Percentiles rank a stretch among this genome's conserved stretches.
These are phyloP conservation scores for Talaromyces liani DNA, from an alignment of 495 filamentous ascomycete species.

Conservation along the genomic window DNA sequence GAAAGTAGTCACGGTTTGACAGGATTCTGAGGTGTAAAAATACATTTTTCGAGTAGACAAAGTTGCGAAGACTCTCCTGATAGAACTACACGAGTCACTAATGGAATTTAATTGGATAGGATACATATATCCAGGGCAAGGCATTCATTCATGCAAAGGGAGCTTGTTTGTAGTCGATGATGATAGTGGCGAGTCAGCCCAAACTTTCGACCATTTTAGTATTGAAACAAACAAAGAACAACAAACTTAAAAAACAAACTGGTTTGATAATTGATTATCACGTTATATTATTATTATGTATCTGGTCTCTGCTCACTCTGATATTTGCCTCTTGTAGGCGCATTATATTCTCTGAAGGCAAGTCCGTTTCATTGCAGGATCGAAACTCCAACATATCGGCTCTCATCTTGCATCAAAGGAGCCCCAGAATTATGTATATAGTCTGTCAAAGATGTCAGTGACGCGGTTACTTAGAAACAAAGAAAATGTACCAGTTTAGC, in stretches of 20 bases:
- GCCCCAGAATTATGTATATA: no score
- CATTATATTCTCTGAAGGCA: no score
- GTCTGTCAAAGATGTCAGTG: no score
- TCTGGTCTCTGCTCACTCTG: neutral
- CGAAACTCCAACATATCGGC: no score
- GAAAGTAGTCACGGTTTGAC: neutral
- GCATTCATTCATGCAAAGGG: neutral
- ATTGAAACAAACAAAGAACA: neutral
- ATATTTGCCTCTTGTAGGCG: no score
- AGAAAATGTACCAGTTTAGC: no score
- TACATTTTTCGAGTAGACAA: neutral
- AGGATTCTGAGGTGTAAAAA: neutral
- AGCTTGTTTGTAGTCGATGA: neutral
- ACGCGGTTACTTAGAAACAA: no score
- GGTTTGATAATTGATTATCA: neutral
- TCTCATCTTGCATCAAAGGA: no score
- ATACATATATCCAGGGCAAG: neutral
- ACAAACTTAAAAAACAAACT: neutral
- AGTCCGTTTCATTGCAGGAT: no score
- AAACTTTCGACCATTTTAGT: neutral
- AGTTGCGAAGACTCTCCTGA: neutral
- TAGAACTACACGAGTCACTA: neutral
- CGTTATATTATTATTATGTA: neutral
- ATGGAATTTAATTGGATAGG: neutral
- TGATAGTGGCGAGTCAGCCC: neutral